Evolutionary conservation across 257 asterid species (phyloP).

Genomic region (Euphrasia confusa): DNA sequence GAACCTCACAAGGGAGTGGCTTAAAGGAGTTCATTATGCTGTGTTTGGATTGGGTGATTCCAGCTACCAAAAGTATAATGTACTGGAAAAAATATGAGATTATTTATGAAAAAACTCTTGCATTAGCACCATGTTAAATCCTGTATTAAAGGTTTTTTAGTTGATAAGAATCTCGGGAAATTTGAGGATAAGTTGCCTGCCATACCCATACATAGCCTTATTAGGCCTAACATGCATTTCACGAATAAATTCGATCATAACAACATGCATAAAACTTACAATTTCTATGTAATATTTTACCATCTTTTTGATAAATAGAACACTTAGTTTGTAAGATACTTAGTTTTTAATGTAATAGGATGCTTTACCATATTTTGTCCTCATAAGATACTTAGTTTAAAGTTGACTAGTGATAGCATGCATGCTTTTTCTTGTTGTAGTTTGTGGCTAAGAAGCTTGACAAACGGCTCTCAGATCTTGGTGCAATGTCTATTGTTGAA

Average conservation of each 20-base stretch:
- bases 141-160: neutral
- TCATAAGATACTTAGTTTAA: neutral
- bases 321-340: neutral
- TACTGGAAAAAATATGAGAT: conserved; percentile 30
- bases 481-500: conserved; percentile 62
- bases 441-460: conserved; percentile 98
- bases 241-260: neutral
- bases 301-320: neutral
- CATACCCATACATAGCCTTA: neutral
- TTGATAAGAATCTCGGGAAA: conserved; percentile 10
- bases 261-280: neutral
- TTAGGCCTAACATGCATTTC: neutral
- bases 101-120: neutral
- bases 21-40: conserved; percentile 73
- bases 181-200: conserved; percentile 7
- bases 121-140: neutral
- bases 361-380: too few species aligned
- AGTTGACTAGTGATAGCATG: conserved; percentile 14
- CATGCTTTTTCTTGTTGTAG: conserved; percentile 42
- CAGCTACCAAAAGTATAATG: conserved; percentile 95
- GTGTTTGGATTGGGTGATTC: conserved; percentile 99
- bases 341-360: neutral
- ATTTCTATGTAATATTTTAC: conserved; percentile 6
- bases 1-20: conserved; percentile 68
- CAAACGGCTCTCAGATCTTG: conserved; percentile 77